Evolutionary conservation across 2,329 filamentous ascomycete genomes (phyloP).

Genomic region (Saccharata proteae): DNA sequence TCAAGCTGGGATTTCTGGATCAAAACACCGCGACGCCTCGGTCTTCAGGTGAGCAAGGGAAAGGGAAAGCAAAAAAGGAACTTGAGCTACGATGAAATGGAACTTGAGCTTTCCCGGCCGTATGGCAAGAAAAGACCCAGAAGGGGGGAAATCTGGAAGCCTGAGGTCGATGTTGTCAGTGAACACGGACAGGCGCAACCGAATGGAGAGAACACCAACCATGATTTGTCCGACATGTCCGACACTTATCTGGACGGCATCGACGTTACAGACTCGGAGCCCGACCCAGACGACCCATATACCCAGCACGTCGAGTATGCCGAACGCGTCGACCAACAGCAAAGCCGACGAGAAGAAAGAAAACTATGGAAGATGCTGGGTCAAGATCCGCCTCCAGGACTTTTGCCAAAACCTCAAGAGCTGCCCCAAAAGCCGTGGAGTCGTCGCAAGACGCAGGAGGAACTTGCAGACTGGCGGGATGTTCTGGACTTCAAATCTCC

Average conservation of each 20-base stretch:
- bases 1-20: constrained; percentile 40
- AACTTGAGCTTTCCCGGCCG: constrained; percentile 22
- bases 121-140: neutral
- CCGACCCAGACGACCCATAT: constrained; percentile 9
- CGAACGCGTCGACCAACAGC: constrained; percentile 35
- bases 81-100: constrained; percentile 31
- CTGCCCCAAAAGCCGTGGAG: constrained; percentile 13
- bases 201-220: neutral
- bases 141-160: neutral
- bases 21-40: constrained; percentile 38
- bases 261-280: neutral
- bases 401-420: constrained; percentile 12
- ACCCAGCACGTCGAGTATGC: constrained; percentile 20
- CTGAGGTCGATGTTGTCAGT: neutral
- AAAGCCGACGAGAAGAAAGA: constrained; percentile 33
- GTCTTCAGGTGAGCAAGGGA: constrained; percentile 34
- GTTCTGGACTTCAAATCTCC: constrained; percentile 33
- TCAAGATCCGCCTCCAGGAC: constrained; percentile 14
- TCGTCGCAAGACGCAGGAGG: constrained; percentile 22
- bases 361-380: constrained; percentile 33
- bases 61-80: constrained; percentile 8
- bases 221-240: neutral
- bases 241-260: no score
- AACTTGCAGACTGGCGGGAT: constrained; percentile 36
- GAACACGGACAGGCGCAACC: neutral